These are phyloP conservation scores for Aspergillus sp. DNA, from an alignment of 2,329 filamentous ascomycete species.

Conservation along the genomic window DNA sequence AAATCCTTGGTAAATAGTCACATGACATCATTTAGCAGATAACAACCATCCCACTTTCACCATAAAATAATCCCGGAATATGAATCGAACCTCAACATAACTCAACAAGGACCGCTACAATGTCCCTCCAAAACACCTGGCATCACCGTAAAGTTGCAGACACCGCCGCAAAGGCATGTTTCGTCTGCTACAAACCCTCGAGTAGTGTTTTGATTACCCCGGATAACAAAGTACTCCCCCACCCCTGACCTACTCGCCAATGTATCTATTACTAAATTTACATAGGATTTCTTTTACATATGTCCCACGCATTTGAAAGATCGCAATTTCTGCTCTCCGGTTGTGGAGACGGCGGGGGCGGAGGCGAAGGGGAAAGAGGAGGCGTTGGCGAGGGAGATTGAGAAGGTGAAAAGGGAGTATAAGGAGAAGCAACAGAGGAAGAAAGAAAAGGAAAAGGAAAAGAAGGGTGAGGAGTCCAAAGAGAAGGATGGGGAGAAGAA, in stretches of 20 bases:
- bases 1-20: conserved; percentile 2
- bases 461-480: conserved; percentile 45
- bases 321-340: conserved; percentile 63
- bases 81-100: neutral
- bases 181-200: conserved; percentile 85
- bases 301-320: conserved; percentile 80
- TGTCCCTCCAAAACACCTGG: conserved; percentile 65
- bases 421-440: conserved; percentile 71
- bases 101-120: conserved; percentile 2
- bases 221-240: conserved; percentile 66
- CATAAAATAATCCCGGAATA: neutral
- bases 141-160: conserved; percentile 82
- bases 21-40: conserved; percentile 9
- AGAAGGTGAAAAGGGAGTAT: conserved; percentile 48
- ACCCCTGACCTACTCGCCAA: neutral
- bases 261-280: conserved; percentile 3
- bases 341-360: conserved; percentile 39
- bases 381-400: conserved; percentile 39
- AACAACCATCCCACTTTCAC: conserved; percentile 1
- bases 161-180: conserved; percentile 72
- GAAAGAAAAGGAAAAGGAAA: conserved; percentile 54
- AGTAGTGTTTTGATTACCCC: conserved; percentile 81
- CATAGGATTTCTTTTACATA: conserved; percentile 82
- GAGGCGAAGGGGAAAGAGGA: conserved; percentile 39
- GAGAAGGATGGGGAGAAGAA: conserved; percentile 40